Evolutionary conservation across 192 early-diverging fungal genomes (phyloP).

Genomic region (Backusella westeae): DNA sequence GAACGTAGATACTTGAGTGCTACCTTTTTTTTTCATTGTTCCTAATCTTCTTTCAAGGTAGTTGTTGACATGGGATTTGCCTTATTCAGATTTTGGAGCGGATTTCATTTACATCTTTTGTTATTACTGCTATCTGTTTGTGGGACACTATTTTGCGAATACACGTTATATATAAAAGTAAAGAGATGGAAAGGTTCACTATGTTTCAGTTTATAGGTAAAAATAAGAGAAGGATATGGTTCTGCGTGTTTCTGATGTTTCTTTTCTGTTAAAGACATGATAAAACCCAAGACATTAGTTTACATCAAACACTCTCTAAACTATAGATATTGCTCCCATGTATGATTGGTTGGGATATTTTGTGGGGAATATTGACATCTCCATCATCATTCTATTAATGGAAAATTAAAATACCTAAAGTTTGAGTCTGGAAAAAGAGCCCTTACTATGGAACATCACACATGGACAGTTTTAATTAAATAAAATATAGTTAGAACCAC

Average conservation of each 20-base stretch:
- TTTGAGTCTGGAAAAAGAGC: too few relatives aligned
- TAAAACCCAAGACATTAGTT: neutral
- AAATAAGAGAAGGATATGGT: neutral
- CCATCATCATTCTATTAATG: too few relatives aligned
- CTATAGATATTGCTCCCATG: neutral
- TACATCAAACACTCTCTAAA: neutral
- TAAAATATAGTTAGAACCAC: too few relatives aligned
- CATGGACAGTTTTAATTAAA: too few relatives aligned
- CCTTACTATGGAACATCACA: too few relatives aligned
- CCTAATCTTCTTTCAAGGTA: neutral
- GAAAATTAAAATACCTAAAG: too few relatives aligned
- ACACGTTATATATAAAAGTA: neutral
- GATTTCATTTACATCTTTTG: neutral
- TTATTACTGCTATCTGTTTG: neutral
- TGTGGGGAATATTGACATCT: neutral
- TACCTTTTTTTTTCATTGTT: neutral
- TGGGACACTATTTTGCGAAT: neutral
- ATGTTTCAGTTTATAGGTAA: neutral
- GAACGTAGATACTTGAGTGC: neutral
- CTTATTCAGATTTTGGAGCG: neutral
- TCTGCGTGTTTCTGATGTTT: neutral
- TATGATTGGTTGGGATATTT: neutral
- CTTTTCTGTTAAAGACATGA: neutral
- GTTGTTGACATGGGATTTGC: neutral
- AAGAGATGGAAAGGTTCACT: neutral